A percentile compares a stretch with the other conserved stretches of the same genome.
These are phyloP conservation scores for Rhodomyrtus psidioides DNA, from an alignment of 441 rosid species.

Conservation along the genomic window DNA sequence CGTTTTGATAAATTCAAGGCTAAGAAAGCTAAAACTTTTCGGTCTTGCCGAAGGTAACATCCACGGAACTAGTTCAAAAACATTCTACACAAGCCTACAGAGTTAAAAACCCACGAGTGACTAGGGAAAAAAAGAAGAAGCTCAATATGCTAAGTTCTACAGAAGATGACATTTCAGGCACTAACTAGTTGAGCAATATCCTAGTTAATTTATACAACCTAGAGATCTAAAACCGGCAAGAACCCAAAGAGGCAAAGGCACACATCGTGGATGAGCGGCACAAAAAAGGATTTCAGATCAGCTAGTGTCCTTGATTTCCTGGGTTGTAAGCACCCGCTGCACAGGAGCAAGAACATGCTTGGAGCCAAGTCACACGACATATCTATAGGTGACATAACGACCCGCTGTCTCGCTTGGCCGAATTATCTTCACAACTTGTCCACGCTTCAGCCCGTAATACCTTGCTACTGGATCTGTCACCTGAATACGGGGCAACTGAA, in stretches of 20 bases:
- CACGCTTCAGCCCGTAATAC: neutral
- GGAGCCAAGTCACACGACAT: neutral
- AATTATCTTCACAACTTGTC: neutral
- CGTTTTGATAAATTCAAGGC: neutral
- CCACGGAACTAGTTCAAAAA: neutral
- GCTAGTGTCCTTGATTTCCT: constrained; percentile 23
- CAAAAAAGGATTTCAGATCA: neutral
- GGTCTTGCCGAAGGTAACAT: neutral
- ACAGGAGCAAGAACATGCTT: constrained; percentile 35
- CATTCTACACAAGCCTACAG: neutral
- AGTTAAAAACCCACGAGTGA: neutral
- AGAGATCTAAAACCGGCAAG: neutral
- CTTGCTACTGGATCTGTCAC: neutral
- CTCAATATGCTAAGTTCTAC: neutral
- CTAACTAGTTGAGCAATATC: neutral
- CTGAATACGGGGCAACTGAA: neutral
- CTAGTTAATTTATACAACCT: neutral
- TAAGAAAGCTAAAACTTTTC: no score
- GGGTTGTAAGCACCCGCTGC: constrained; percentile 25
- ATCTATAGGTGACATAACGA: neutral
- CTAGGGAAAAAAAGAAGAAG: neutral
- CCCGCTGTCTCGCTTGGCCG: neutral
- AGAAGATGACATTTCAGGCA: neutral
- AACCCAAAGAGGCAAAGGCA: neutral
- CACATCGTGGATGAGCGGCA: neutral